A percentile compares a stretch with the other conserved stretches of the same genome.
These are phyloP conservation scores for Leishmania guyanensis DNA, from an alignment of 208 protist species.

Conservation along the genomic window DNA sequence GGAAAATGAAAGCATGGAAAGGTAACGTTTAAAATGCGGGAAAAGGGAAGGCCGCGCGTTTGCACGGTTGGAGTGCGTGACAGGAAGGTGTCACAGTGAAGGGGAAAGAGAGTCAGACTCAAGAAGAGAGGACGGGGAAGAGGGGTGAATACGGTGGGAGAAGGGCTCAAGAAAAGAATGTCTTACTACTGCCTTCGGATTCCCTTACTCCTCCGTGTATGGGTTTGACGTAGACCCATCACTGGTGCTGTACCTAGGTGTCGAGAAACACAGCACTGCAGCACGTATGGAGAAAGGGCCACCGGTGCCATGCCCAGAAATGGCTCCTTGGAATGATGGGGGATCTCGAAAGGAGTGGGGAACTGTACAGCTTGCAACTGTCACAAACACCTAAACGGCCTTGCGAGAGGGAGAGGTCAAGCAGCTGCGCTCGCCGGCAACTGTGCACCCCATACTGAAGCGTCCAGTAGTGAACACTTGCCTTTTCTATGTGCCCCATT, in stretches of 20 bases:
- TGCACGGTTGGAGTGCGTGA: not conserved
- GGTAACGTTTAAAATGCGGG: not conserved
- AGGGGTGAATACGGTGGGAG: not conserved
- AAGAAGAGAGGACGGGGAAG: not conserved
- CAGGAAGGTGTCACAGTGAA: not conserved
- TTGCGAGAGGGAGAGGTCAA: not conserved
- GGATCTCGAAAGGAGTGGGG: not conserved
- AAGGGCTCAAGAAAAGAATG: not conserved
- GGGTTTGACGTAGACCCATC: not conserved
- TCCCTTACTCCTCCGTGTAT: not conserved
- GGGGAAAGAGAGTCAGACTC: not conserved
- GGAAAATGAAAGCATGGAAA: not conserved
- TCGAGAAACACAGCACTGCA: not conserved
- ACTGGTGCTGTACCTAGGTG: not conserved
- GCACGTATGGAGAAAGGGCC: not conserved
- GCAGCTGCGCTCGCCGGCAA: not conserved
- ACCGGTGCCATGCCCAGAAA: not conserved
- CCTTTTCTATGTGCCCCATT: not conserved
- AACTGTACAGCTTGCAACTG: too few species aligned
- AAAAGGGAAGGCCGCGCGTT: not conserved
- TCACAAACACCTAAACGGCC: not conserved
- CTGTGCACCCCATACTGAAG: constrained; percentile 7
- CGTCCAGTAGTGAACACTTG: not conserved
- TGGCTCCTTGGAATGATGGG: not conserved
- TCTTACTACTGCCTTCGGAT: not conserved